Base-by-base conservation (phyloP, 805 yeast species). In the Candida tibetensis region DNA sequence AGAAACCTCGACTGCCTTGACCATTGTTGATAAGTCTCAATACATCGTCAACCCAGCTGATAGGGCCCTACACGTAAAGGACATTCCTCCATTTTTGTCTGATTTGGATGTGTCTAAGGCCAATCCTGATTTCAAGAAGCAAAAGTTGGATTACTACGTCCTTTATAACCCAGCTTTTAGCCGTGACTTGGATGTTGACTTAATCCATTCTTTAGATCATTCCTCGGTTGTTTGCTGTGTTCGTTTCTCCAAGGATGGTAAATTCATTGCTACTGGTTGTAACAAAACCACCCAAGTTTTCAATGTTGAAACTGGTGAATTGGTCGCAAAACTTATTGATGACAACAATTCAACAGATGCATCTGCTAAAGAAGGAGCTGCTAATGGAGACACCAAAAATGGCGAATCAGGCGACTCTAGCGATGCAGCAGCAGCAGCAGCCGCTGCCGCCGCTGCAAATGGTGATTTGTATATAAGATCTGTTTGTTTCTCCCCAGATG, bases 181-280 rank as follows among this genome's bases (percentile, higher is more conserved):
- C 44, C 66, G 69, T 33, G 69, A 62, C 48, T 76, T 87, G 41
- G 97, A 91, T 56, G 90, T 91, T 35, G 93, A 89, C 35, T 73
- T 91, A 46, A 86, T 89, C 50, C 93, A 85, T 57, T 83, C 96
- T 10, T 77, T 91, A 51, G 95, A 86, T 58, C 98, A 93, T 68
- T 77, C 89, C 12, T 85, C 95, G 2, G 98, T 91, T 31, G 98
- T 91, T 35, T 93, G 98, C 71, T 91, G 98, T 64, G 98, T 91
- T 41, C 76, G 95, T 45, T 91, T 93, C 70, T 81, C 90, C 41
- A 80, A 80, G 47, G 95, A 88, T 60, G 98, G 98, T 46, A 84
- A 85, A 65, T 86, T 78, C 57, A 72, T 91, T 50, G 99, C 98
- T 17, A 91, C 98, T 12, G 99, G 99, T 34, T 90, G 97, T 71